A percentile compares a stretch with the other conserved stretches of the same genome.
Evolutionary conservation across 2,329 filamentous ascomycete genomes (phyloP).

Genomic region (Aspergillus unguis): DNA sequence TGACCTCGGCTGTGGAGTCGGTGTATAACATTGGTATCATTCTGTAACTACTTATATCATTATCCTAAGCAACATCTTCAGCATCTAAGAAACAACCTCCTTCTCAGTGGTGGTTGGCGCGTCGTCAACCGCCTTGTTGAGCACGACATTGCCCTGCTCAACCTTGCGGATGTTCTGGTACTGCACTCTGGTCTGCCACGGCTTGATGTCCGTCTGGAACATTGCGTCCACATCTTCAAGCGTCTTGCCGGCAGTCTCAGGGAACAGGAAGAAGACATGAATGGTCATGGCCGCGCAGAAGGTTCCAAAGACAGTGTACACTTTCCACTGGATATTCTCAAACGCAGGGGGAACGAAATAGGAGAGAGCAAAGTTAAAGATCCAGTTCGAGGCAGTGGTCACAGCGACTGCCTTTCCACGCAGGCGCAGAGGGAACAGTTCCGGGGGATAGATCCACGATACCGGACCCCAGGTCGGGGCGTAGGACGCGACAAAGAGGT

Average conservation of each 20-base stretch:
- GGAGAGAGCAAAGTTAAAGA: constrained; percentile 48
- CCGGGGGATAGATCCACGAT: constrained; percentile 56
- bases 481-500: constrained; percentile 60
- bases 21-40: too few species aligned
- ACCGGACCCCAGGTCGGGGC: constrained; percentile 62
- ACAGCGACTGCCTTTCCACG: constrained; percentile 61
- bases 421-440: constrained; percentile 49
- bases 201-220: constrained; percentile 47
- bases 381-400: constrained; percentile 59
- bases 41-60: background rate
- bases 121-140: background rate
- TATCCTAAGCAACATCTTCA: background rate
- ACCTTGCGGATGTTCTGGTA: constrained; percentile 12
- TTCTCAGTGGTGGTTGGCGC: background rate
- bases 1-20: too few species aligned
- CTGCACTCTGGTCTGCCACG: constrained; percentile 40
- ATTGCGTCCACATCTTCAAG: constrained; percentile 74
- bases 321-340: constrained; percentile 50
- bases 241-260: constrained; percentile 68
- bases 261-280: constrained; percentile 63
- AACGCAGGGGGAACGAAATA: constrained; percentile 53
- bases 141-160: constrained; percentile 20
- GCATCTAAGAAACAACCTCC: background rate
- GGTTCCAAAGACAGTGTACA: constrained; percentile 68
- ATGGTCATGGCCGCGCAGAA: constrained; percentile 65